Evolutionary conservation across 371 early-diverging fungal species (phyloP), one percentile per base, ranked within the genome.

Genomic region (Batkoa obscura): DNA sequence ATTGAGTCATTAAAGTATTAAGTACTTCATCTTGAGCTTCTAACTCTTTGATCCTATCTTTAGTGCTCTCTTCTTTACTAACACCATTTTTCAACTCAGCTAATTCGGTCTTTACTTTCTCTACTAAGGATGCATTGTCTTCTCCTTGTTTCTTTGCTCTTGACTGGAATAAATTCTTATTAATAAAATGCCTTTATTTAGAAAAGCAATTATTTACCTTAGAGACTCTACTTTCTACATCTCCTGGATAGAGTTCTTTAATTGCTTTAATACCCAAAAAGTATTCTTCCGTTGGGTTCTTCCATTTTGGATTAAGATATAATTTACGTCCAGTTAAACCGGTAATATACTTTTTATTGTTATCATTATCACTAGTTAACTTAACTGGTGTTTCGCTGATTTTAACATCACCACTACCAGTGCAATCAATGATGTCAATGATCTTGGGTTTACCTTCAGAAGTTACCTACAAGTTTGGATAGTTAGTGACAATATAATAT

Each of bases 371-470:
- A 12, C 69, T 59, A 36, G 65, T 62, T 49, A 71, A 72, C 52
- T 69, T 60, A 2, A 56, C 61, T 1, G 62, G 64, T 3, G 78
- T 58, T 61, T 78, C 74, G 50, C 79, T 77, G 42, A 79, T 67
- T 6, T 70, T 64, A 12, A 86, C 82, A 63, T 86, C 88, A 58
- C 90, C 90, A 60, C 64, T 59, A 39, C 94, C 92, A 8, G 93
- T 88, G 72, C 94, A 92, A 71, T 94, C 96, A 43, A 95, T 79
- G 56, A 86, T 77, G 66, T 93, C 90, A 39, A 91, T 70, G 37
- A 94, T 70, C 68, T 95, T 93, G 53, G 83, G 88, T 61, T 78
- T 78, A 46, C 91, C 92, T 54, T 90, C 86, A 6, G 84, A 80
- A 3, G 93, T 92, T 8, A 77, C 69, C 70, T 80, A 63, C 50